These are phyloP conservation scores for Solanum aculeatissimum DNA, from an alignment of 305 asterid genomes.

Conservation along the genomic window DNA sequence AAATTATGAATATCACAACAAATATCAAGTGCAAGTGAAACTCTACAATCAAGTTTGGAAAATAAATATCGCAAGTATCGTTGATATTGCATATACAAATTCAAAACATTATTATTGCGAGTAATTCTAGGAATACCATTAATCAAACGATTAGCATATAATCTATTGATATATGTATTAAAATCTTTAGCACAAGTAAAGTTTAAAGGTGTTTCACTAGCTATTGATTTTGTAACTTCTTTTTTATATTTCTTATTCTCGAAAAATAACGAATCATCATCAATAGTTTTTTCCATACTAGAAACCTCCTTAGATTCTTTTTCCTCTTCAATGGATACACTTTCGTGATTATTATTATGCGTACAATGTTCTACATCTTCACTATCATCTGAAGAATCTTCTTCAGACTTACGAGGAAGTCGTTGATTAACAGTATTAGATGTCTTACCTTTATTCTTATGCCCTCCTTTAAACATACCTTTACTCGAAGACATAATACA, in stretches of 20 bases:
- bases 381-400: neutral
- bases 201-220: neutral
- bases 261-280: neutral
- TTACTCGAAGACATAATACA: neutral
- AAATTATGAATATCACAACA: neutral
- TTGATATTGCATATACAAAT: neutral
- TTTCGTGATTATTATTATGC: neutral
- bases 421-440: neutral
- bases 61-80: neutral
- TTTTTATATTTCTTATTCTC: neutral
- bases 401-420: neutral
- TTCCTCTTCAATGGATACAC: neutral
- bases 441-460: neutral
- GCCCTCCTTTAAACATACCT: neutral
- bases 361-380: neutral
- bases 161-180: neutral
- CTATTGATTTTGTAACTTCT: neutral
- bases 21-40: neutral
- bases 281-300: neutral
- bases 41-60: neutral
- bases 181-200: neutral
- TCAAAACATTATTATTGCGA: neutral
- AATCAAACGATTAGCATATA: neutral
- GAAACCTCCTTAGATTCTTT: neutral
- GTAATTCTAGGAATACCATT: neutral